A percentile compares a stretch with the other conserved stretches of the same genome.
Evolutionary conservation across 768 basidiomycete genomes (phyloP).

Genomic region (Naganishia vaughanmartiniae): DNA sequence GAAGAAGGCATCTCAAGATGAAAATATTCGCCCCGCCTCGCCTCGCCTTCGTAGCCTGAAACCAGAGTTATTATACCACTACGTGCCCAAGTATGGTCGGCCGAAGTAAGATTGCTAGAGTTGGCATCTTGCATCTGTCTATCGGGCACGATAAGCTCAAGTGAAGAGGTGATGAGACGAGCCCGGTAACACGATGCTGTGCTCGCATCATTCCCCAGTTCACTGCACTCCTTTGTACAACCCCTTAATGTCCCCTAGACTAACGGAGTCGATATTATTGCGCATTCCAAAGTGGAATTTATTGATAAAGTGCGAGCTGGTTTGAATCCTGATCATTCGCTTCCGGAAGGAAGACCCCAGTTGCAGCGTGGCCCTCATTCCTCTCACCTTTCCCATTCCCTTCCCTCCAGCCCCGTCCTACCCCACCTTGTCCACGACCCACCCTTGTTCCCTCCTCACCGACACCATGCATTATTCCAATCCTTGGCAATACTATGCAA

Average conservation of each 20-base stretch:
- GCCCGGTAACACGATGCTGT: neutral
- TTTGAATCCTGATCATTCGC: no score
- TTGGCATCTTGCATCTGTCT: no score
- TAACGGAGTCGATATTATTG: neutral
- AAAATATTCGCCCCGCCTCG: no score
- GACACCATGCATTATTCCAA: conserved; percentile 3
- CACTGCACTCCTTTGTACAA: neutral
- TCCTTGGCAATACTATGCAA: neutral
- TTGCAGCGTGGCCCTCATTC: neutral
- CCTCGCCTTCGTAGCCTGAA: no score
- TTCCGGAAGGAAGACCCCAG: neutral
- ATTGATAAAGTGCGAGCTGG: neutral
- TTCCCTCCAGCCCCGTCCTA: neutral
- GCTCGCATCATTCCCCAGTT: neutral
- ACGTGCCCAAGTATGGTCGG: no score
- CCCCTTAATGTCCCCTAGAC: neutral
- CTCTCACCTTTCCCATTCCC: neutral
- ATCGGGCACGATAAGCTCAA: no score
- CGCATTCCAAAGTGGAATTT: neutral
- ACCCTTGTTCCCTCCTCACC: neutral
- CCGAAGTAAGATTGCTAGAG: no score
- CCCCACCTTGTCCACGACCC: neutral
- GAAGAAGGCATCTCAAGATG: no score
- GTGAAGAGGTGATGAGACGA: neutral
- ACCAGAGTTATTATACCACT: no score